A percentile compares a stretch with the other conserved stretches of the same genome.
Evolutionary conservation across 2,329 filamentous ascomycete species (phyloP).

Genomic region (Cryphonectria carpinicola): DNA sequence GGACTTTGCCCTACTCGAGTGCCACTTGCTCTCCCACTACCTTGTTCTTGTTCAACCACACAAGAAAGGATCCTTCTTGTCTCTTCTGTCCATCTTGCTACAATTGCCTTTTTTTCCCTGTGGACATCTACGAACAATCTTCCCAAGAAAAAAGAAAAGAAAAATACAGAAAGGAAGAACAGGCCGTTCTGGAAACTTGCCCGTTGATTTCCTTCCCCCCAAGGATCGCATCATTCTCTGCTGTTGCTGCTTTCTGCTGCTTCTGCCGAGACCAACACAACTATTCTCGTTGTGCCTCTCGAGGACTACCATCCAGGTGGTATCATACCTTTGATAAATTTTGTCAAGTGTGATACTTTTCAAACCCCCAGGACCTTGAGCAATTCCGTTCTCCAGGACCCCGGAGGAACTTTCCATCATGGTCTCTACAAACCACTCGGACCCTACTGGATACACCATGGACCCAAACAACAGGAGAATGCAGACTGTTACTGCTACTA

Average conservation of each 20-base stretch:
- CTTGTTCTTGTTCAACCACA: conserved; percentile 14
- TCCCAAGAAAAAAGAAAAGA: conserved; percentile 6
- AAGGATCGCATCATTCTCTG: conserved; percentile 16
- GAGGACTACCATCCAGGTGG: conserved; percentile 20
- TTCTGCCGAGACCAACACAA: conserved; percentile 20
- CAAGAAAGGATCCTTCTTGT: conserved; percentile 2
- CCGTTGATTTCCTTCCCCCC: conserved; percentile 17
- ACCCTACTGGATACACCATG: conserved; percentile 54
- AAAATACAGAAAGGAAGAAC: conserved; percentile 15
- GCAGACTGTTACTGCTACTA: conserved; percentile 58
- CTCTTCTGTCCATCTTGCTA: conserved; percentile 19
- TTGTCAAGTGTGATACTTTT: conserved; percentile 24
- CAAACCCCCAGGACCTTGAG: conserved; percentile 31
- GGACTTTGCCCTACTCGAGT: conserved; percentile 5
- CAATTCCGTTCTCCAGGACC: conserved; percentile 40
- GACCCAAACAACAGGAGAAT: conserved; percentile 58
- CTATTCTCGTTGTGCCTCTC: conserved; percentile 24
- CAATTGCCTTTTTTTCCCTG: not conserved
- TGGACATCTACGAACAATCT: conserved; percentile 16
- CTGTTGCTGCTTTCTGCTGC: conserved; percentile 14
- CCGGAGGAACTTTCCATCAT: conserved; percentile 52
- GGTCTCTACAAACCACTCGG: conserved; percentile 48
- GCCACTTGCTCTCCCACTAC: conserved; percentile 25
- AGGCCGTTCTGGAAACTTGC: conserved; percentile 27
- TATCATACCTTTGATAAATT: conserved; percentile 25